Conservation (phyloP, 495 filamentous ascomycete species). For the Bathelium albidoporum region DNA sequence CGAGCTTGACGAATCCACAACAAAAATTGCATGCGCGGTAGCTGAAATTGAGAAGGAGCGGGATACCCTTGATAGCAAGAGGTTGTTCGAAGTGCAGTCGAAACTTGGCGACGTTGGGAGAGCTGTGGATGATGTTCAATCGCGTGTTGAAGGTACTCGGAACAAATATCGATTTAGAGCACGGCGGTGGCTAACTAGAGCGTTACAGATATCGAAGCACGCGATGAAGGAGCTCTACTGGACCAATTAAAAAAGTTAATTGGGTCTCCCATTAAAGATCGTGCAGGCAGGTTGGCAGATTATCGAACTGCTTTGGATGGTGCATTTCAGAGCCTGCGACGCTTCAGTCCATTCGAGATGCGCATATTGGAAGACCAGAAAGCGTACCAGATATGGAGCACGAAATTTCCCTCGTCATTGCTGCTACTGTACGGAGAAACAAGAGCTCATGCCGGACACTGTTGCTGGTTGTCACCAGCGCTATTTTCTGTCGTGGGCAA, state of each 20-base stretch:
- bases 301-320: neutral
- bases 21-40: neutral
- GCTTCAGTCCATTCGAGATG: conserved; percentile 3
- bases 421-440: neutral
- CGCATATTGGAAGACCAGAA: neutral
- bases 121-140: neutral
- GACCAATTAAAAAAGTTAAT: neutral
- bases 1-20: neutral
- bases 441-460: neutral
- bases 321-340: neutral
- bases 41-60: conserved; percentile 1
- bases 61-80: neutral
- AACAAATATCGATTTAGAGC: neutral
- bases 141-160: neutral
- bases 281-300: neutral
- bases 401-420: neutral
- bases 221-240: neutral
- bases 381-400: neutral
- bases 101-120: neutral
- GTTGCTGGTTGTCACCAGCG: conserved; percentile 1
- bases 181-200: neutral
- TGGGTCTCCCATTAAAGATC: neutral
- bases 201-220: neutral
- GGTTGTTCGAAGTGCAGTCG: neutral
- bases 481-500: neutral